These are phyloP conservation scores for Fusarium subtropicale DNA, from an alignment of 2,329 filamentous ascomycete species.

Conservation along the genomic window DNA sequence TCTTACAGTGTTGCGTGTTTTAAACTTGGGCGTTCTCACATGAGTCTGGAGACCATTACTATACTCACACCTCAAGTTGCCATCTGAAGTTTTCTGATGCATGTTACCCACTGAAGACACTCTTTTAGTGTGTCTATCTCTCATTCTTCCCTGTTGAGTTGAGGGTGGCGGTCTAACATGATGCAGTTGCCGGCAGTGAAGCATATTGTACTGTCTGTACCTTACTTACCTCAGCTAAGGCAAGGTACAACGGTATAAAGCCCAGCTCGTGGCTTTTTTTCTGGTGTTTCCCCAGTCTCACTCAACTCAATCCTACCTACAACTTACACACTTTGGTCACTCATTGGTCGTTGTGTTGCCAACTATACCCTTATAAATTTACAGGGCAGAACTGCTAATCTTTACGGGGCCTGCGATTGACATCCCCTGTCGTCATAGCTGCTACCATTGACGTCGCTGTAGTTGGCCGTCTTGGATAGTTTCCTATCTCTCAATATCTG, in stretches of 20 bases:
- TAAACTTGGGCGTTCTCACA: not conserved
- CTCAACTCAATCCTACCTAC: conserved; percentile 9
- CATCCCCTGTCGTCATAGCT: conserved; percentile 31
- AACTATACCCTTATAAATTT: not conserved
- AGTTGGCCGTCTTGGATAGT: conserved; percentile 1
- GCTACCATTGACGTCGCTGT: conserved; percentile 27
- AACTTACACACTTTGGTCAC: not conserved
- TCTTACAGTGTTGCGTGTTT: conserved; percentile 5
- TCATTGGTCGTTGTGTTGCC: conserved; percentile 3
- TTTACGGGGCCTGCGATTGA: conserved; percentile 9
- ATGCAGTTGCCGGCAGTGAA: conserved; percentile 17
- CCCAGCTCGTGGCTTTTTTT: conserved; percentile 31
- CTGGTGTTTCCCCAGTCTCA: conserved; percentile 15
- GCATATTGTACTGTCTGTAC: not conserved
- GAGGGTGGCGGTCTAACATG: conserved; percentile 39
- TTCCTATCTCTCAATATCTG: conserved; percentile 4
- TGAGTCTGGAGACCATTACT: conserved; percentile 20
- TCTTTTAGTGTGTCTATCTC: conserved; percentile 17
- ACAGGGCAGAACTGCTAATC: not conserved
- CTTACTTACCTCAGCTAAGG: conserved; percentile 14
- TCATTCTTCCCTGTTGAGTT: conserved; percentile 22
- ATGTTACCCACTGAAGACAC: conserved; percentile 31
- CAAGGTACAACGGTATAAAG: conserved; percentile 16
- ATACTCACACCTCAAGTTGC: conserved; percentile 27
- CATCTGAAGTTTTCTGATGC: conserved; percentile 20